Evolutionary conservation across 805 yeast species (phyloP), one percentile per base, ranked within the genome.

Genomic region (Barnettozyma wickerhamii): DNA sequence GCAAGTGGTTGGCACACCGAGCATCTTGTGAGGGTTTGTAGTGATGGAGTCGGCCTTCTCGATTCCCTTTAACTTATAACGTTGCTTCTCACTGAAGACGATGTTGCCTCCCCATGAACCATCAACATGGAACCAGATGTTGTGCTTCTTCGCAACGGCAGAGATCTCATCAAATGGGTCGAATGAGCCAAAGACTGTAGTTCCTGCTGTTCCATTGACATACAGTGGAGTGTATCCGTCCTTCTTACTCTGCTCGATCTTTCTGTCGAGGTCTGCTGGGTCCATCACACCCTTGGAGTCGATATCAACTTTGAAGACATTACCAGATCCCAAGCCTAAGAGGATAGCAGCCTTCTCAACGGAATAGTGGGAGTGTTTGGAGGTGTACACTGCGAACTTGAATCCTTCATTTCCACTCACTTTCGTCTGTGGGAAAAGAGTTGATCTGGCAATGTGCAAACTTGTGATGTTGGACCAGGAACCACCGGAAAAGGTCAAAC

Each of bases 91-190:
- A 31, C 87, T 79, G 64, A 86, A 87, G 0, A 84, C 70, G 9
- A 83, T 80, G 52, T 87, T 87, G 7, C 91, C 95, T 26, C 95
- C 95, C 95, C 95, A 85, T 6, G 93, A 84, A 1, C 93, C 95
- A 62, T 86, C 95, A 30, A 86, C 75, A 59, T 86, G 95, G 56
- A 84, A 74, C 91, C 95, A 87, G 7, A 77, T 38, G n/a, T 69
- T 59, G 59, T 79, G 56, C 42, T 68, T 66, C 41, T 73, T 65
- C 13, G 89, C 77, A 2, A 86, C 58, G 1, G 43, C 53, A 1
- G 79, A 60, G 27, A 87, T 77, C 31, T 71, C 73, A 19, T 55
- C 68, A 51, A 86, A 71, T 17, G 82, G 79, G 53, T 86, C 95
- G 59, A 72, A 87, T 6, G 93, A 82, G 1, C 95, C 95, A 52